Conservation (phyloP, 2,329 filamentous ascomycete genomes). For the Ascochyta viciae-villosae region DNA sequence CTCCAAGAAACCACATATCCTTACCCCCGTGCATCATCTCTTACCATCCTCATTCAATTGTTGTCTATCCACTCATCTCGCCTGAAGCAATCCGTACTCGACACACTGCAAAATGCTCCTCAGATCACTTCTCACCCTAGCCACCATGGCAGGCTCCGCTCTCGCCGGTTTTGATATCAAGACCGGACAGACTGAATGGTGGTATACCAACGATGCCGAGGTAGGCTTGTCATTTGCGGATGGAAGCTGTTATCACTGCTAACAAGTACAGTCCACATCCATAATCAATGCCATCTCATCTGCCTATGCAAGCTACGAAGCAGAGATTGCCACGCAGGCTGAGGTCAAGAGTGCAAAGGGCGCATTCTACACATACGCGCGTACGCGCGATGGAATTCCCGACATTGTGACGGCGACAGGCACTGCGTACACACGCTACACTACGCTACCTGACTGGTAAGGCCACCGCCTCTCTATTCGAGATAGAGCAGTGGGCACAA, state of each 20-base stretch:
- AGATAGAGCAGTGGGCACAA: too few relatives aligned
- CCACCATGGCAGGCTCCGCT: constrained; percentile 3
- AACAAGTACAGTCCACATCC: background rate
- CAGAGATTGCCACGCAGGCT: background rate
- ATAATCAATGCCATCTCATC: constrained; percentile 10
- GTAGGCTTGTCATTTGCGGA: background rate
- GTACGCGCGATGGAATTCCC: constrained; percentile 16
- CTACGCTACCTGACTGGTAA: constrained; percentile 14
- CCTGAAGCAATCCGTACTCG: background rate
- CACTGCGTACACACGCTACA: constrained; percentile 3
- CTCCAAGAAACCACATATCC: background rate
- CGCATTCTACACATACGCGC: constrained; percentile 16
- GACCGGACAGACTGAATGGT: constrained; percentile 7
- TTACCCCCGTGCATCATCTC: background rate
- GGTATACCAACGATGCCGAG: constrained; percentile 12
- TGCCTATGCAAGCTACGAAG: constrained; percentile 6
- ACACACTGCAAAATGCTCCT: background rate
- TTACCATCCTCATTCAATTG: background rate
- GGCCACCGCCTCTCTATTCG: background rate
- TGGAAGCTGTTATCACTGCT: background rate
- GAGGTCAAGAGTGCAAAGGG: constrained; percentile 8
- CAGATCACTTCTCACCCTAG: background rate
- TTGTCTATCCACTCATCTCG: too few relatives aligned
- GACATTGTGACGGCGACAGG: constrained; percentile 11
- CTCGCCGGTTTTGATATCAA: constrained; percentile 12